Conservation (phyloP, 2,329 filamentous ascomycete genomes). For the Claviceps spartinae region DNA sequence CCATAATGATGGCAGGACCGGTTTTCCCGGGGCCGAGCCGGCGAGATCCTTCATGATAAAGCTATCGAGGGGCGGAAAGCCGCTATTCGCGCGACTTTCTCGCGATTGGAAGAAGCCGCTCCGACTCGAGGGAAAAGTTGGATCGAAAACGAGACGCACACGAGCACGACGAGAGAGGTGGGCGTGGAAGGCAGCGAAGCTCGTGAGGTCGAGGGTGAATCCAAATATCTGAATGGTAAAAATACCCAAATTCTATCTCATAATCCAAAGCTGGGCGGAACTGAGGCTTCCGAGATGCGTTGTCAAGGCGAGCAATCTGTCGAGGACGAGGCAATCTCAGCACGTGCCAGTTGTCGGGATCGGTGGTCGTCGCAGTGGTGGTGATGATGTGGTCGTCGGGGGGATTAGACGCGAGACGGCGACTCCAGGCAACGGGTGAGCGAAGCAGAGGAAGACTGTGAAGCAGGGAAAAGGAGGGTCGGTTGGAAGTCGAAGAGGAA, state of each 20-base stretch:
- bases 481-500: neutral
- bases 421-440: slow-evolving; percentile 6
- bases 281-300: slow-evolving; percentile 3
- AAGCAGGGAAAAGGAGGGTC: slow-evolving; percentile 1
- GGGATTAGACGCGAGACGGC: neutral
- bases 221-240: slow-evolving; percentile 10
- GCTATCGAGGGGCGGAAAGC: slow-evolving; percentile 5
- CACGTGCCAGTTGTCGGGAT: slow-evolving; percentile 5
- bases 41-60: slow-evolving; percentile 25
- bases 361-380: slow-evolving; percentile 2
- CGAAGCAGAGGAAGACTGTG: slow-evolving; percentile 1
- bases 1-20: slow-evolving; percentile 26
- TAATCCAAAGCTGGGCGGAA: slow-evolving; percentile 16
- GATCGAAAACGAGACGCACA: neutral
- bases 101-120: neutral
- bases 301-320: slow-evolving; percentile 1
- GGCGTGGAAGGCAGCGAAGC: neutral
- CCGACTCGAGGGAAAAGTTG: slow-evolving; percentile 5
- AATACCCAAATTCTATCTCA: slow-evolving; percentile 24
- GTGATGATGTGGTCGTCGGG: neutral
- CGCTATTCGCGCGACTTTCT: slow-evolving; percentile 5
- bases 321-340: slow-evolving; percentile 3
- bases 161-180: neutral
- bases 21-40: slow-evolving; percentile 25
- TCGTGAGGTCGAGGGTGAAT: slow-evolving; percentile 9